Base-by-base conservation (phyloP, 2,329 filamentous ascomycete genomes). In the Aspergillaceae sp. region DNA sequence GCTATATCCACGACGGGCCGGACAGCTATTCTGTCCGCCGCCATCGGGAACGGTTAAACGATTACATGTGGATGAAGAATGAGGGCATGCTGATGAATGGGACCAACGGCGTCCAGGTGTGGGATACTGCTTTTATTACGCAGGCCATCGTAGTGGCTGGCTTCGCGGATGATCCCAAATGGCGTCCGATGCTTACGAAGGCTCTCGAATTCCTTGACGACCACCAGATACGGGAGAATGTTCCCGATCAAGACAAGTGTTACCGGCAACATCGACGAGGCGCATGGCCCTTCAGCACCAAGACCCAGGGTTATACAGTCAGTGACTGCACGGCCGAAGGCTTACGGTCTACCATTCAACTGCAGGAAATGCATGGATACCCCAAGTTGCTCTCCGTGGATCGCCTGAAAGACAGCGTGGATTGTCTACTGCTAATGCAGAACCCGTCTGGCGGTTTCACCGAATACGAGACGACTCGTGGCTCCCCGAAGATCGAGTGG, bases 51-150 rank as follows among this genome's bases (percentile, higher is more conserved):
- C 80, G 88, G 3, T 67, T 95, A 8, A 77, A 87, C 38, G 92
- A 98, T 58, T 94, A 84, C 51, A 67, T 98, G 29, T 98, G 92
- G 90, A 75, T 98, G 42, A 95, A 94, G 52, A 67, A 82, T 32
- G 90, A 96, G 62, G 92, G 92, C 4, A 88, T 98, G 87, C 76
- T 97, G 41, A 84, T 84, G 68, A 96, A 96, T 57, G 92, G 92
- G 34, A 98, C 92, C 6, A 97, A 98, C 56, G 92, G 92, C n/a
- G 90, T 97, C 1, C 92, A 98, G 66, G 86, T 83, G 53, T 98
- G 92, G 92, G 92, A 98, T 62, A 98, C 92, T 0, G 79, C 89
- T 0, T 97, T 97, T 61, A 72, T 84, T 11, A 87, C 96, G 32
- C 89, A 95, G 65, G 84, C 87, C 1, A 79, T 87, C 4, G 78